Base-by-base conservation (phyloP, 768 basidiomycete genomes). In the Boletellus ananas region DNA sequence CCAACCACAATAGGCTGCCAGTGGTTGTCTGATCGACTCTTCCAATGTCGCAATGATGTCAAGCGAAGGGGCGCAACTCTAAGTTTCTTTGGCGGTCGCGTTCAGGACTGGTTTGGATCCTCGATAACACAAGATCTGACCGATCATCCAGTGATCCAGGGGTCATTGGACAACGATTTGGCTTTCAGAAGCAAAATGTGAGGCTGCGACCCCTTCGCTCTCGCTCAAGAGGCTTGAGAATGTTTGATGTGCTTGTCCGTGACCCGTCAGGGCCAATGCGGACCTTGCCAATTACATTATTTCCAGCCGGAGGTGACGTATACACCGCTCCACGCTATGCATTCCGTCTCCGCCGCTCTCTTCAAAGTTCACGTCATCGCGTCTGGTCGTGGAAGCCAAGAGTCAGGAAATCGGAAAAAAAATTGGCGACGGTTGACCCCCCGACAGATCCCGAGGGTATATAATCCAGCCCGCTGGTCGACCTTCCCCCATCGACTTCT, bases 291-390 rank as follows among this genome's bases (percentile, higher is more conserved):
- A 38, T 45, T 21, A 33, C 25, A 18, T 37, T 20, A 13, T 23
- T 39, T 46, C 36, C 25, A 31, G 27, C 34, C 43, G 34, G 21
- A n/a, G 43, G 20, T 20, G 35, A 47, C n/a, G 12, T 34, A 33
- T 21, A 4, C 37, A 41, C 35, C 33, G 49, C 55, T 61, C 57
- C 56, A 54, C 59, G 29, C 41, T 44, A 52, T 56, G 54, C 52
- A 41, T 31, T 45, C 14, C 20, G 21, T 43, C 39, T 45, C 27
- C 49, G 27, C 23, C 42, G 33, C 20, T 14, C 40, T 23, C 3
- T 23, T 29, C 51, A 52, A 54, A 16, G 13, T 34, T 45, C 36
- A 56, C 34, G 45, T 54, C 60, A 56, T 41, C 8, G n/a, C n/a
- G 16, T 40, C n/a, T 34, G 14, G 23, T 43, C 36, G 27, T n/a